phyloP scores from a whole-genome alignment of 2,329 filamentous ascomycete species.

The Huntiella omanensis region DNA sequence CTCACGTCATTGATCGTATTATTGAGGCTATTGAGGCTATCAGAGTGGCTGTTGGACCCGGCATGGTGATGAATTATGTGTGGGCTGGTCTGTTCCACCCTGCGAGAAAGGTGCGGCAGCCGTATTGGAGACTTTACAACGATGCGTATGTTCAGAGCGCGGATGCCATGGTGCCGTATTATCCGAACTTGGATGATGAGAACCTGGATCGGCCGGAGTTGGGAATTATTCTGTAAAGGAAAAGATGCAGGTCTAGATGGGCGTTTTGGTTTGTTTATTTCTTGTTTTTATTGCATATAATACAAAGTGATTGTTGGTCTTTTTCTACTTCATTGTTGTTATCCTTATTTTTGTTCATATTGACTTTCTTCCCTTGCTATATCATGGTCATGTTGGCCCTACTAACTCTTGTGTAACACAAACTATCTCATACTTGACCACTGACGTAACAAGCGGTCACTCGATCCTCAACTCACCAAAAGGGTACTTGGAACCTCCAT shows the following conservation, averaged over 20 bases:
- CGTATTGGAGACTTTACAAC: slow-evolving; percentile 95
- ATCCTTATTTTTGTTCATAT: background rate
- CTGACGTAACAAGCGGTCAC: too few species aligned
- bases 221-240: slow-evolving; percentile 54
- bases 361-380: background rate
- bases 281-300: background rate
- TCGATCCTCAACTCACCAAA: too few species aligned
- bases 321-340: background rate
- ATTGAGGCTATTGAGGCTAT: slow-evolving; percentile 95
- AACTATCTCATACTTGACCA: too few species aligned
- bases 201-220: slow-evolving; percentile 62
- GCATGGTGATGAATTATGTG: slow-evolving; percentile 90
- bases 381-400: too few species aligned
- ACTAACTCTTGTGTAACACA: too few species aligned
- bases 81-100: slow-evolving; percentile 97
- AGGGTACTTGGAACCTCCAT: too few species aligned
- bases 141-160: slow-evolving; percentile 88
- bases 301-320: background rate
- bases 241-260: background rate
- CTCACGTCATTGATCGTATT: slow-evolving; percentile 95
- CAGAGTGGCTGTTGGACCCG: slow-evolving; percentile 79
- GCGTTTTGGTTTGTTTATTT: too few species aligned
- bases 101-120: slow-evolving; percentile 78
- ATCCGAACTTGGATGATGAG: slow-evolving; percentile 70
- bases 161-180: slow-evolving; percentile 92